phyloP scores from a whole-genome alignment of 2,329 filamentous ascomycete genomes.

The Aspergillus niger region DNA sequence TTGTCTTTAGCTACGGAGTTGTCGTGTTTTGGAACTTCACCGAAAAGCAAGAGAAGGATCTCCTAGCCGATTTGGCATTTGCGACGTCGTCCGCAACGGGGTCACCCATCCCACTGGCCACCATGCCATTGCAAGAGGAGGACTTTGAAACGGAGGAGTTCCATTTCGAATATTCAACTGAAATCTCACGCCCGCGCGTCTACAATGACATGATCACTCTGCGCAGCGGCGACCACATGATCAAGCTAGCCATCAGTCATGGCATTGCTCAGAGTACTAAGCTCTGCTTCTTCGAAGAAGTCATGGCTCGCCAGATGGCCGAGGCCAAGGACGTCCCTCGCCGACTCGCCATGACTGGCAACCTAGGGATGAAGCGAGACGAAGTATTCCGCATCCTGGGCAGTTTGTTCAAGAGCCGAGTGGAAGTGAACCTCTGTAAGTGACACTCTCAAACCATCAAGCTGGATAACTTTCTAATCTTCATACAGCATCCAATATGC shows the following conservation, averaged over 20 bases:
- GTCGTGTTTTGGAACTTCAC: conserved; percentile 99
- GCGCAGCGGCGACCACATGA: conserved; percentile 95
- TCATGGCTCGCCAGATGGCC: conserved; percentile 91
- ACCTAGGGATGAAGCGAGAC: conserved; percentile 84
- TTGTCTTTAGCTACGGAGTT: conserved; percentile 94
- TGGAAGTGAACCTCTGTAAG: conserved; percentile 97
- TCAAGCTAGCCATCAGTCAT: conserved; percentile 95
- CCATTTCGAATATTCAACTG: conserved; percentile 92
- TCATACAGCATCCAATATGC: conserved; percentile 79
- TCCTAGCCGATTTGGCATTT: conserved; percentile 92
- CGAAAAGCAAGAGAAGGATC: conserved; percentile 92
- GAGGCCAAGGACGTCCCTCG: conserved; percentile 92
- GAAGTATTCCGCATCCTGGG: conserved; percentile 94
- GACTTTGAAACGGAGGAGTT: conserved; percentile 98
- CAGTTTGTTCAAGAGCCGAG: conserved; percentile 85
- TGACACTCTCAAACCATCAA: conserved; percentile 19
- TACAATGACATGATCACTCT: conserved; percentile 99
- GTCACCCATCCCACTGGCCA: conserved; percentile 64
- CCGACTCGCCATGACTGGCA: conserved; percentile 81
- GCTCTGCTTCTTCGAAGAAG: conserved; percentile 91
- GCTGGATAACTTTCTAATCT: conserved; percentile 18
- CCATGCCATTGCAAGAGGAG: conserved; percentile 76
- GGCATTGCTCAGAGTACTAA: conserved; percentile 98
- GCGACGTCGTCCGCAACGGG: conserved; percentile 52
- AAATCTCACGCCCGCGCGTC: conserved; percentile 82